Percentiles rank a stretch among this genome's conserved stretches.
Conservation (phyloP, 2,329 filamentous ascomycete genomes). For the Beauveria pseudobassiana region DNA sequence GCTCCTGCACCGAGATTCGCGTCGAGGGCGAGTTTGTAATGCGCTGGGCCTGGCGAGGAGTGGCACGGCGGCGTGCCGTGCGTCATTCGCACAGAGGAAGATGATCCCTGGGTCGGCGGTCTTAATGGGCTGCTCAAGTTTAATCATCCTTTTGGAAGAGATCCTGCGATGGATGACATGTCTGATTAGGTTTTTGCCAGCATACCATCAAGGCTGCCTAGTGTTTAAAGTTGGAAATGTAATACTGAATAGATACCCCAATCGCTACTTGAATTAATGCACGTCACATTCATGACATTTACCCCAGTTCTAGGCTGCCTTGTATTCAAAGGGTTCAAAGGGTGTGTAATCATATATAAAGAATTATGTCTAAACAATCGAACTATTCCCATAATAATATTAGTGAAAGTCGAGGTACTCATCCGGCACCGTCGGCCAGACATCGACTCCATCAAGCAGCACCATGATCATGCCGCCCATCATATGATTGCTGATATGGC, state of each 20-base stretch:
- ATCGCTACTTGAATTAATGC: not conserved
- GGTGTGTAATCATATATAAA: not conserved
- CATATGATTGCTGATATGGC: conserved; percentile 43
- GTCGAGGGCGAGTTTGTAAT: conserved; percentile 79
- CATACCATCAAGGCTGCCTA: not conserved
- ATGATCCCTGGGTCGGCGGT: conserved; percentile 95
- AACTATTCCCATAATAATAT: not conserved
- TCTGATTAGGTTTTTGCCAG: conserved; percentile 16
- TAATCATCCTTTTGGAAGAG: conserved; percentile 82
- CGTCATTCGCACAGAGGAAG: conserved; percentile 68
- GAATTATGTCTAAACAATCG: not conserved
- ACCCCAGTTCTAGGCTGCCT: too few species aligned
- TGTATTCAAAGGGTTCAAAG: not conserved
- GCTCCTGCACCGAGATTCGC: conserved; percentile 69
- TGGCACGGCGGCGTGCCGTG: conserved; percentile 83
- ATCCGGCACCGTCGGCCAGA: conserved; percentile 33
- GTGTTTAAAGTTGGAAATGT: not conserved
- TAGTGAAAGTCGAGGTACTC: conserved; percentile 23
- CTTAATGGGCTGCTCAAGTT: conserved; percentile 92
- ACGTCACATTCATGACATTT: too few species aligned
- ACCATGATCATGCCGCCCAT: conserved; percentile 48
- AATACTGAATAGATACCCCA: conserved; percentile 4
- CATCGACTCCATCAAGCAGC: conserved; percentile 40
- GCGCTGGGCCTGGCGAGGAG: conserved; percentile 31
- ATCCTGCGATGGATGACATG: conserved; percentile 24